A percentile compares a stretch with the other conserved stretches of the same genome.
Conservation (phyloP, 2,329 filamentous ascomycete genomes). For the Ceratocystis diversiconidia region DNA sequence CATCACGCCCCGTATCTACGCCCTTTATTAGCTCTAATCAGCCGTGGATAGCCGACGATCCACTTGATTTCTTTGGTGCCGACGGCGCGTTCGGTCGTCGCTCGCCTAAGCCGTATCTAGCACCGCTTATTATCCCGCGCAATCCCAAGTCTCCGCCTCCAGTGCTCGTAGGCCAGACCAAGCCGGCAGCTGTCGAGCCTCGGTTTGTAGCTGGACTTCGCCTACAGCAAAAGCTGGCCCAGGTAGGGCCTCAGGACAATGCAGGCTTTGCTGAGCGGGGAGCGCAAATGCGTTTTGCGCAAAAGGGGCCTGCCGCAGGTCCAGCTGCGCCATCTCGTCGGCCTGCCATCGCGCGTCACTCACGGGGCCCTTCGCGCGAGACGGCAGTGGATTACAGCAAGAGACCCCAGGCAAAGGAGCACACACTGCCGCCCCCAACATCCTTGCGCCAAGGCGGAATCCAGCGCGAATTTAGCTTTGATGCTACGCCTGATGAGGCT, state of each 20-base stretch:
- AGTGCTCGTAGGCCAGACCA: background rate
- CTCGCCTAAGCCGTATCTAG: constrained; percentile 9
- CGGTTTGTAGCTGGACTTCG: constrained; percentile 15
- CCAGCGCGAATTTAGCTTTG: constrained; percentile 7
- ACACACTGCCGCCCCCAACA: background rate
- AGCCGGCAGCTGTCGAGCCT: background rate
- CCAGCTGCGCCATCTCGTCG: background rate
- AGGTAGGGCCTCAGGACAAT: background rate
- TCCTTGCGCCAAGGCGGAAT: background rate
- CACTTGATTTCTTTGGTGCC: constrained; percentile 2
- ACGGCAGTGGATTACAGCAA: background rate
- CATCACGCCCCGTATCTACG: constrained; percentile 11
- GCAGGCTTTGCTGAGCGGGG: background rate
- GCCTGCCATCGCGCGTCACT: background rate
- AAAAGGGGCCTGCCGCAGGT: background rate
- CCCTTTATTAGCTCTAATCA: constrained; percentile 15
- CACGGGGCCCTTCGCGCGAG: background rate
- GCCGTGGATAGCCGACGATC: constrained; percentile 14
- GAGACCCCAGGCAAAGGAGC: background rate
- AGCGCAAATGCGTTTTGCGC: background rate
- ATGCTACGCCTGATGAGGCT: constrained; percentile 5
- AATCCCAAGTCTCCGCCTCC: constrained; percentile 1
- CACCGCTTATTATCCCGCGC: constrained; percentile 13
- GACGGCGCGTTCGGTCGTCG: background rate
- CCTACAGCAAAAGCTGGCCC: constrained; percentile 10